A percentile compares a stretch with the other conserved stretches of the same genome.
These are phyloP conservation scores for Colletotrichum higginsianum DNA, from an alignment of 2,329 filamentous ascomycete genomes.

Conservation along the genomic window DNA sequence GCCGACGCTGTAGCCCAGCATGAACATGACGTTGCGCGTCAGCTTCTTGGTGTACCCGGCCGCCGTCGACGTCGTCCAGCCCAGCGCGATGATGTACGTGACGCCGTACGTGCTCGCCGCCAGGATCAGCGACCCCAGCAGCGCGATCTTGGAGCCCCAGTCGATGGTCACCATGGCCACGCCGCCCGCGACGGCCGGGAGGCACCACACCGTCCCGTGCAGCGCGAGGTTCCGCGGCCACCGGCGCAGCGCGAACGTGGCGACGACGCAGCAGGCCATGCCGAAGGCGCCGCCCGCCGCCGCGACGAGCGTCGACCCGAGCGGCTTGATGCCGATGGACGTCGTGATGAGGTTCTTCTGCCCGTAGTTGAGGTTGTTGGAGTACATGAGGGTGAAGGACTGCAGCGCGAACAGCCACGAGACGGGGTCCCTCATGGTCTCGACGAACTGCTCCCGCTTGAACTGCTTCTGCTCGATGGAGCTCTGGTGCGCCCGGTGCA, in stretches of 20 bases:
- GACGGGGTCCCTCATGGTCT: constrained; percentile 50
- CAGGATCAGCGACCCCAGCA: constrained; percentile 51
- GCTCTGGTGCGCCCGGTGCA: constrained; percentile 52
- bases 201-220: constrained; percentile 50
- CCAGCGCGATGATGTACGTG: constrained; percentile 54
- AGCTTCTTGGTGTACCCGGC: constrained; percentile 61
- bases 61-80: constrained; percentile 55
- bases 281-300: constrained; percentile 55
- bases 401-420: constrained; percentile 51
- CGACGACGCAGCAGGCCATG: constrained; percentile 51
- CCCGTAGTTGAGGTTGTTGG: constrained; percentile 57
- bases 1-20: constrained; percentile 53
- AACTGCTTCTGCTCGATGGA: constrained; percentile 57
- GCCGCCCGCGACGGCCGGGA: constrained; percentile 49
- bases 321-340: constrained; percentile 52
- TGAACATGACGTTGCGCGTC: constrained; percentile 57
- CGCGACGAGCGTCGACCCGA: constrained; percentile 57
- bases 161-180: constrained; percentile 51
- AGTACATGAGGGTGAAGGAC: constrained; percentile 52
- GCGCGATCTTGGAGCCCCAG: constrained; percentile 49
- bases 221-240: constrained; percentile 52
- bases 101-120: constrained; percentile 51
- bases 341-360: constrained; percentile 57
- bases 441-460: constrained; percentile 50
- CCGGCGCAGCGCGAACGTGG: constrained; percentile 48